Percentiles rank a stretch among this genome's conserved stretches.
Evolutionary conservation across 768 basidiomycete species (phyloP).

Genomic region (Russula compacta): DNA sequence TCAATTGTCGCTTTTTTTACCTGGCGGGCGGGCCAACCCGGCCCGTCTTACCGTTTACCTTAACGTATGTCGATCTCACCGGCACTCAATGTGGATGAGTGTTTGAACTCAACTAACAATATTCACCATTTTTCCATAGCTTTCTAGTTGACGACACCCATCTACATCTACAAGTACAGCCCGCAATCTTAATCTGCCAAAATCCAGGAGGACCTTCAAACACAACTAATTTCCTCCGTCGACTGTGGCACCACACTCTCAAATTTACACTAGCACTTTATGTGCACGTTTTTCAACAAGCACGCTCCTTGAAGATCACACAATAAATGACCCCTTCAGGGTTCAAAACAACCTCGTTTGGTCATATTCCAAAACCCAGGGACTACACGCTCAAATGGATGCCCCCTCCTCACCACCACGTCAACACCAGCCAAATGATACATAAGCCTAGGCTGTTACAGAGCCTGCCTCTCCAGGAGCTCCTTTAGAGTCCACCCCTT

Average conservation of each 20-base stretch:
- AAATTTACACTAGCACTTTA: neutral
- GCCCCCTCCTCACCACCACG: neutral
- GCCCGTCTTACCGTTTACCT: neutral
- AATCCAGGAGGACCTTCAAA: neutral
- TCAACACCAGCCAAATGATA: neutral
- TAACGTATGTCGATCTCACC: no score
- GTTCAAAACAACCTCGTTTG: conserved; percentile 2
- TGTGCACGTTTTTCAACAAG: neutral
- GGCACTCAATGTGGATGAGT: neutral
- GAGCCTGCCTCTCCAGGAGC: neutral
- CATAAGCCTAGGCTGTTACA: neutral
- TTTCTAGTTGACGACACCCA: no score
- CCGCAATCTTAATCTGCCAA: no score
- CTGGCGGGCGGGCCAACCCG: neutral
- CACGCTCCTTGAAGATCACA: neutral
- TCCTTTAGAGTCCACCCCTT: conserved; percentile 2
- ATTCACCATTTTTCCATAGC: neutral
- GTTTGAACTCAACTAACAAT: neutral
- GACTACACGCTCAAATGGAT: neutral
- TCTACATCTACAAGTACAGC: no score
- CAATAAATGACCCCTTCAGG: conserved; percentile 17
- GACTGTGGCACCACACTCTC: neutral
- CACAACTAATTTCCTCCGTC: neutral
- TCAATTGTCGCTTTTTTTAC: neutral
- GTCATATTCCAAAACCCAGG: neutral